Base-by-base conservation (phyloP, 352 stramenopile species). In the Pythium aristosporum region DNA sequence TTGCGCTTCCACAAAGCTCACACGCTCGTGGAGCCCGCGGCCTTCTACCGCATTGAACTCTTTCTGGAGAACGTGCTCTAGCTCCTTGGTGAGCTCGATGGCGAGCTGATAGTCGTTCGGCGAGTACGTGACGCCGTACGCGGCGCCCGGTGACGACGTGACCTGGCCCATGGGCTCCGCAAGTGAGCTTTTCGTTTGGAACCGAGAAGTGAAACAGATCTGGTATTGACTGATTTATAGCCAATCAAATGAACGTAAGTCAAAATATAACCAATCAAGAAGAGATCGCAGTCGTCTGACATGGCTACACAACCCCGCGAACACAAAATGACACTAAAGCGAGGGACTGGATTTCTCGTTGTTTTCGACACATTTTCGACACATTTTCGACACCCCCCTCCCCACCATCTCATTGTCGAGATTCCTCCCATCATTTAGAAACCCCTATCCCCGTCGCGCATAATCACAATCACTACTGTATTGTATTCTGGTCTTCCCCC, bases 61-160 rank as follows among this genome's bases (percentile, higher is more conserved):
- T 13, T 55, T 68, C 66, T 82, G 78, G 20, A 96, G 73, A 23
- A 85, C 44, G 57, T 78, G 75, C 69, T 96, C 87, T 12, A 94
- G 68, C 65, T 93, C 82, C 65, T 96, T 94, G 62, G 82, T 88
- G 20, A 78, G 67, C 71, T 92, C 85, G 66, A 94, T 92, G 28
- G 76, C 85, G 20, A 96, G 74, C 63, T 96, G 82, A 47, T 88
- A 92, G 71, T 96, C 87, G 67, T 92, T 92, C 43, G 42, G 8
- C 13, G 78, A 77, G 73, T 82, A 78, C 63, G 37, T 54, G 36
- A 68, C 54, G 36, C 61, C 61, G 61, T 68, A 68, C 16, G 61
- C 53, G 3, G 54, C 62, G 48, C 62, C 62, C 2, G 62, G 62
- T 2, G 48, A 50, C 10, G 62, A 69, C 1, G 36, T 41, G 28